Base-by-base conservation (phyloP, 2,329 filamentous ascomycete species). In the Verticillium longisporum region DNA sequence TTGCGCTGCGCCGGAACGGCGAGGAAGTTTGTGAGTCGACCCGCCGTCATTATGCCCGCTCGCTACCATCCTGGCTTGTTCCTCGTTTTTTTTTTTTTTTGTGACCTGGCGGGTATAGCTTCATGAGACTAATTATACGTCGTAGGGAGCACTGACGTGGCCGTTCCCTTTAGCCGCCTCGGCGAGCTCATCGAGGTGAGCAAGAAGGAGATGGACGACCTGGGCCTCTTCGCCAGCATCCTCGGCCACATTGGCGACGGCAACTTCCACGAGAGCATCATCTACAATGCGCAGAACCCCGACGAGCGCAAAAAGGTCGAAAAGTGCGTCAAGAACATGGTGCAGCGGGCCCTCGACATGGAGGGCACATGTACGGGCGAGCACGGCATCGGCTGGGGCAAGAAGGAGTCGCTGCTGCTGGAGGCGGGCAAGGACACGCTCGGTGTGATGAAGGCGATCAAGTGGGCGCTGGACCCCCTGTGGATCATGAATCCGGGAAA, bases 401-500 rank as follows among this genome's bases (percentile, higher is more conserved):
- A 96, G 77, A 96, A 96, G 76, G 85, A 87, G 61, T 90, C 86
- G 9, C 78, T 97, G 56, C 74, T 91, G 34, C 87, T 88, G 71
- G 92, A 97, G 73, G 84, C 97, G 18, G 92, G 92, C 0, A 76
- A 84, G 2, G 90, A 91, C 61, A 96, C 92, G 0, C 80, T 97
- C 62, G 87, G 83, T 18, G 88, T 96, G 26, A 97, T 97, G 92
- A 88, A 86, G 69, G 87, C 84, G 64, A 87, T 97, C 72, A 97
- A 97, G 76, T 74, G 78, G n/a, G 86, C 91, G 10, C 77, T 97
- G 56, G 92, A 97, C 77, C 92, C 92, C 1, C 75, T 87, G 57
- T 96, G 92, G 90, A 85, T 97, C 61, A 85, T 97, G 84, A 97
- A 97, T 67, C 92, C 92, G 0, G 92, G 92, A 1, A 96, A 96